These are phyloP conservation scores for Sugiyamaella castrensis DNA, from an alignment of 1,139 yeast species.

Conservation along the genomic window DNA sequence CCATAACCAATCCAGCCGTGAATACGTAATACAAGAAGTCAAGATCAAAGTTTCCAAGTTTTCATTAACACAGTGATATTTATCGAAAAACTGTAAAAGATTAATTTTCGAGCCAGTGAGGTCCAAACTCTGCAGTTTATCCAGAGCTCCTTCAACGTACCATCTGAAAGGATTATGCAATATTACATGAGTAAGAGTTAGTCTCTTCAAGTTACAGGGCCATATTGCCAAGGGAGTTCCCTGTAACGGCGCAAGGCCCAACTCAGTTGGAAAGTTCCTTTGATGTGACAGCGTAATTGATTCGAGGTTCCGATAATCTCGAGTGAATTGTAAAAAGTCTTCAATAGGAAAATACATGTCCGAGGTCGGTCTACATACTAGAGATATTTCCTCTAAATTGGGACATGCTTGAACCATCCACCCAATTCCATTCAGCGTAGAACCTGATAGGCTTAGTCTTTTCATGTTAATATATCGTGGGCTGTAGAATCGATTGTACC, in stretches of 20 bases:
- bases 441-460: neutral
- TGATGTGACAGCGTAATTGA: neutral
- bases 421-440: neutral
- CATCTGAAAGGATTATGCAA: neutral
- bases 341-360: neutral
- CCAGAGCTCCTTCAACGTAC: conserved; percentile 1
- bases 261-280: too few species aligned
- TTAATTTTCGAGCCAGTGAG: neutral
- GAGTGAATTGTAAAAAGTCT: neutral
- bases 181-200: neutral
- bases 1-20: neutral
- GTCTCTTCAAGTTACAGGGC: neutral
- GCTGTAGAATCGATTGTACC: too few species aligned
- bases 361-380: too few species aligned
- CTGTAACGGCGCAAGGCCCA: too few species aligned
- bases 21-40: neutral
- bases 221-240: neutral
- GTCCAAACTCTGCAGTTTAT: neutral
- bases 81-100: neutral
- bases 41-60: neutral
- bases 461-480: neutral
- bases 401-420: too few species aligned
- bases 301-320: neutral
- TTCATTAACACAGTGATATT: neutral
- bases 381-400: too few species aligned